Conservation (phyloP, 192 early-diverging fungal genomes). For the Podila clonocystis region DNA sequence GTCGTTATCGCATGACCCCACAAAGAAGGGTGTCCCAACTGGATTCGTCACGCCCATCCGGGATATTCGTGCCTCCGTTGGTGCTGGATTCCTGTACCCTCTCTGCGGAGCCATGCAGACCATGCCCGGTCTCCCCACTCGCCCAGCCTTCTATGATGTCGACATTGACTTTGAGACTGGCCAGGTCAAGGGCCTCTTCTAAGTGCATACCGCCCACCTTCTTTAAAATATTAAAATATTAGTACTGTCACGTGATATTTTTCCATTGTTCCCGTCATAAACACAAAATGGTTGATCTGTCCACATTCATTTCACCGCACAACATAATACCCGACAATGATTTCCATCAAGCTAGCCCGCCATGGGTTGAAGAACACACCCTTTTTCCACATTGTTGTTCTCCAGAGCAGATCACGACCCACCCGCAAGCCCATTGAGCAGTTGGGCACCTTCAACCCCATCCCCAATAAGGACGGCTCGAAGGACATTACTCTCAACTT, state of each 20-base stretch:
- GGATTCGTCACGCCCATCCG: conserved; percentile 94
- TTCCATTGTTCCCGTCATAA: too few species aligned
- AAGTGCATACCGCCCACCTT: conserved; percentile 8
- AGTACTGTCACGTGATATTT: too few species aligned
- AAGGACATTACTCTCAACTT: conserved; percentile 90
- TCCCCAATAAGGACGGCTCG: conserved; percentile 76
- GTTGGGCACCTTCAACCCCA: conserved; percentile 91
- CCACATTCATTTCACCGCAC: background rate
- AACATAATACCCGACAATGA: conserved; percentile 60
- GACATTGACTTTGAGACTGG: conserved; percentile 90
- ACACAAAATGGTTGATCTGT: too few species aligned
- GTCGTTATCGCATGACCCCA: conserved; percentile 91
- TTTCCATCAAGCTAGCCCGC: conserved; percentile 89
- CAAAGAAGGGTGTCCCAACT: conserved; percentile 91
- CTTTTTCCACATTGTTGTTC: conserved; percentile 95
- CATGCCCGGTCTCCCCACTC: conserved; percentile 97
- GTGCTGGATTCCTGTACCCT: conserved; percentile 98
- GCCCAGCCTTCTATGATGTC: conserved; percentile 97
- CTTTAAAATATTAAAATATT: too few species aligned
- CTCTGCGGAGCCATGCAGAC: conserved; percentile 97
- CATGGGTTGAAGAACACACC: conserved; percentile 91
- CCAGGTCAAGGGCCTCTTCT: conserved; percentile 90
- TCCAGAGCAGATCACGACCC: conserved; percentile 80
- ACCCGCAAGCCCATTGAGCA: conserved; percentile 92
- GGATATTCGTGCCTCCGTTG: conserved; percentile 94